These are phyloP conservation scores for Geotrichum siamense DNA, from an alignment of 1,139 yeast species.

Conservation along the genomic window DNA sequence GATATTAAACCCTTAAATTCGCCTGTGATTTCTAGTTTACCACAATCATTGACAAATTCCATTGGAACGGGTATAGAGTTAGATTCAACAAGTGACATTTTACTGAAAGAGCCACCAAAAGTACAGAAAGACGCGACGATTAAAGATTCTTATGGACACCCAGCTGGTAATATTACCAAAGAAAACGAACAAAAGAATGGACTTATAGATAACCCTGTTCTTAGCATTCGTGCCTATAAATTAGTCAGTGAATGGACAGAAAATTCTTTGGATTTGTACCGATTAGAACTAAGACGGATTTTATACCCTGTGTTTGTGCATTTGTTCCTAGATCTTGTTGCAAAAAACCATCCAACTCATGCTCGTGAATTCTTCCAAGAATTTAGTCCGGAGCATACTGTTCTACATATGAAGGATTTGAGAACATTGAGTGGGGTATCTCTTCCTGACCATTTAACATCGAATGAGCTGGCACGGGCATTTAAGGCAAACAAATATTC, in stretches of 20 bases:
- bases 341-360: constrained; percentile 40
- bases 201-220: no score
- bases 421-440: constrained; percentile 65
- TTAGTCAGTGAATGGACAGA: constrained; percentile 86
- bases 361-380: constrained; percentile 54
- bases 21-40: no score
- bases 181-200: no score
- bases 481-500: constrained; percentile 69
- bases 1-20: no score
- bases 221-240: constrained; percentile 54
- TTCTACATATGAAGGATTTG: constrained; percentile 74
- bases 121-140: no score
- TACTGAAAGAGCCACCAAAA: no score
- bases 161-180: no score
- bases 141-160: no score
- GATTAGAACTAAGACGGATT: constrained; percentile 76
- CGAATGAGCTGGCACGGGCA: constrained; percentile 72
- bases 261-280: constrained; percentile 82
- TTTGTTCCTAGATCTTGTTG: constrained; percentile 70
- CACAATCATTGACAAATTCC: no score
- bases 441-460: constrained; percentile 71
- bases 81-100: no score
- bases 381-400: constrained; percentile 63
- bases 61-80: no score
- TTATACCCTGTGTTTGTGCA: constrained; percentile 89